Evolutionary conservation across 495 filamentous ascomycete genomes (phyloP).

Genomic region (Aspergillus funiculosus): DNA sequence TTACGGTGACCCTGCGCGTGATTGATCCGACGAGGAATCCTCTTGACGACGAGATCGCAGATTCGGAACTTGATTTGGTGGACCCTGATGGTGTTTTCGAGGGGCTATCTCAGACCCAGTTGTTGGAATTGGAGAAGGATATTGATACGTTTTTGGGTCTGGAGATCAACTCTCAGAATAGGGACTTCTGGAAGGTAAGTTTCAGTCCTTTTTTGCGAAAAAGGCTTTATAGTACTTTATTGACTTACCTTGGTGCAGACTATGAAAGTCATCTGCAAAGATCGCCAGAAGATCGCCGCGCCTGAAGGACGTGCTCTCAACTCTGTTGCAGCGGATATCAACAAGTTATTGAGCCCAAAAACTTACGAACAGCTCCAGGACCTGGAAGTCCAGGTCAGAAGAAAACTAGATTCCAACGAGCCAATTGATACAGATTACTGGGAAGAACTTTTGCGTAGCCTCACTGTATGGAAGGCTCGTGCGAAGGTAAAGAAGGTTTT

Average conservation of each 20-base stretch:
- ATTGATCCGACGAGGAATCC: conserved; percentile 73
- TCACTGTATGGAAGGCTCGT: conserved; percentile 86
- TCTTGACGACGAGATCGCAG: conserved; percentile 78
- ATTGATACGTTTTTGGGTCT: conserved; percentile 79
- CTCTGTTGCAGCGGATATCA: conserved; percentile 82
- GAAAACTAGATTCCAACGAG: conserved; percentile 80
- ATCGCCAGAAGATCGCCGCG: conserved; percentile 62
- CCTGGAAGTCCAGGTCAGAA: conserved; percentile 76
- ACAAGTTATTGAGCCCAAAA: conserved; percentile 79
- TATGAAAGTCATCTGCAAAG: conserved; percentile 76
- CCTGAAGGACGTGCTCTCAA: conserved; percentile 68
- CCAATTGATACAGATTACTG: conserved; percentile 96
- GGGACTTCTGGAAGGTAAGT: conserved; percentile 76
- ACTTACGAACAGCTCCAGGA: conserved; percentile 76
- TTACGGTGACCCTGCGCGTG: conserved; percentile 83
- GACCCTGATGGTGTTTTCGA: conserved; percentile 81
- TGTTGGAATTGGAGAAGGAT: conserved; percentile 75
- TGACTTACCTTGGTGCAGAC: conserved; percentile 46
- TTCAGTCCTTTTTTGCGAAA: too few species aligned
- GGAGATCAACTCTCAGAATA: conserved; percentile 70
- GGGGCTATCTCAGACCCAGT: conserved; percentile 60
- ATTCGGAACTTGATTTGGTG: conserved; percentile 70
- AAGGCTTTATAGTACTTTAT: too few species aligned
- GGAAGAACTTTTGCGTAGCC: conserved; percentile 81
- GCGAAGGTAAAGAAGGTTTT: conserved; percentile 79